These are phyloP conservation scores for Wallacemonas rigidus DNA, from an alignment of 208 protist genomes.

Conservation along the genomic window DNA sequence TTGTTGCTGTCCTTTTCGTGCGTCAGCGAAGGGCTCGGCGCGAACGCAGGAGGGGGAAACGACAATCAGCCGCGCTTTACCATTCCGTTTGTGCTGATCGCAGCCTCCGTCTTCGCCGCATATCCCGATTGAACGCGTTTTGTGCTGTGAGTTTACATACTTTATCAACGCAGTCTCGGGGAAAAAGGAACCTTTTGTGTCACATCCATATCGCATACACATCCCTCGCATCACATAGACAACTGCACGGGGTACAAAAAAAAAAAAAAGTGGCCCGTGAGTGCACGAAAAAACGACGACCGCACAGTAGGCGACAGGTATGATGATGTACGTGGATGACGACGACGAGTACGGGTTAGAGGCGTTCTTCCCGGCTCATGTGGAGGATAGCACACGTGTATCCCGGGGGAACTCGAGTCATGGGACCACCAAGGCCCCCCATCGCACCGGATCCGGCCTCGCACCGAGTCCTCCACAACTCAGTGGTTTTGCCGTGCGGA, in stretches of 20 bases:
- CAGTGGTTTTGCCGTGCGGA: background rate
- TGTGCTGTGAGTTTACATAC: background rate
- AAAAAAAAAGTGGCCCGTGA: background rate
- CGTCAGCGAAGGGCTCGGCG: no score
- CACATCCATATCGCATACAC: background rate
- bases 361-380: background rate
- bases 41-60: no score
- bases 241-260: background rate
- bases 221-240: background rate
- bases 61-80: background rate
- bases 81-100: background rate
- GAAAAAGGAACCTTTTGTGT: no score
- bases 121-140: background rate
- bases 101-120: no score
- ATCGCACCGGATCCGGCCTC: background rate
- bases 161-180: background rate
- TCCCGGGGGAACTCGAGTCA: background rate
- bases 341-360: conserved; percentile 14
- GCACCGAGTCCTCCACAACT: background rate
- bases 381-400: background rate
- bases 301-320: background rate
- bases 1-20: no score
- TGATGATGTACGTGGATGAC: conserved; percentile 4
- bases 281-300: background rate
- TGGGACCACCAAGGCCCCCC: background rate